phyloP scores from a whole-genome alignment of 371 early-diverging fungal genomes.

The Basidiobolus meristosporus region DNA sequence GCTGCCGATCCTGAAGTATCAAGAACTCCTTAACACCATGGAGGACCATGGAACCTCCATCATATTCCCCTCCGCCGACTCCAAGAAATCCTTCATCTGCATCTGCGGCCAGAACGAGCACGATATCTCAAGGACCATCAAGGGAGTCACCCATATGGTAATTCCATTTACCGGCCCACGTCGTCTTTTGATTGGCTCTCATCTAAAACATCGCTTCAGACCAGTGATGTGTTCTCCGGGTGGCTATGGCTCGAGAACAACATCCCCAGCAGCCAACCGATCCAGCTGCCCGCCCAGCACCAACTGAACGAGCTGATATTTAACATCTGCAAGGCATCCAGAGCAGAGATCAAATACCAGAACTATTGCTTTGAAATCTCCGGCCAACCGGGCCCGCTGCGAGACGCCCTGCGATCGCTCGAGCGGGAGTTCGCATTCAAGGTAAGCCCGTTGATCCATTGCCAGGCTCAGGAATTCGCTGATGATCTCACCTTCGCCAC shows the following conservation, averaged over 20 bases:
- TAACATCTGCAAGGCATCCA: slow-evolving; percentile 24
- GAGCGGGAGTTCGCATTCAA: too few species aligned
- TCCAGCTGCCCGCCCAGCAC: slow-evolving; percentile 3
- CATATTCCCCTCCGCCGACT: slow-evolving; percentile 38
- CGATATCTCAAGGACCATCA: slow-evolving; percentile 50
- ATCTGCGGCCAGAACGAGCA: slow-evolving; percentile 46
- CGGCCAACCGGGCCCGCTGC: slow-evolving; percentile 5
- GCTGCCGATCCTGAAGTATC: slow-evolving; percentile 37
- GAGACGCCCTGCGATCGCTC: too few species aligned
- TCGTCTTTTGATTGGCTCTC: neutral
- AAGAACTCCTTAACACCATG: slow-evolving; percentile 46
- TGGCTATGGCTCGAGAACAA: neutral
- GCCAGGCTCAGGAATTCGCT: slow-evolving; percentile 8
- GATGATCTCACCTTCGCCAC: slow-evolving; percentile 8
- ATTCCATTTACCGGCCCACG: neutral
- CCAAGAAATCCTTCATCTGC: slow-evolving; percentile 20
- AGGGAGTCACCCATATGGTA: slow-evolving; percentile 53
- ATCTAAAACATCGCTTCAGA: neutral
- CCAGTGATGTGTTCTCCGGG: neutral
- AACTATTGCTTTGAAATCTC: slow-evolving; percentile 10
- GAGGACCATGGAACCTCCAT: slow-evolving; percentile 45
- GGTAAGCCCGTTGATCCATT: slow-evolving; percentile 3
- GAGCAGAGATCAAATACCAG: slow-evolving; percentile 25
- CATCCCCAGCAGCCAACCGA: slow-evolving; percentile 3
- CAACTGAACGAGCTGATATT: slow-evolving; percentile 18